Evolutionary conservation across 1,284 basidiomycete species (phyloP), one percentile per base, ranked within the genome.

Genomic region (Heliocybe sulcata): DNA sequence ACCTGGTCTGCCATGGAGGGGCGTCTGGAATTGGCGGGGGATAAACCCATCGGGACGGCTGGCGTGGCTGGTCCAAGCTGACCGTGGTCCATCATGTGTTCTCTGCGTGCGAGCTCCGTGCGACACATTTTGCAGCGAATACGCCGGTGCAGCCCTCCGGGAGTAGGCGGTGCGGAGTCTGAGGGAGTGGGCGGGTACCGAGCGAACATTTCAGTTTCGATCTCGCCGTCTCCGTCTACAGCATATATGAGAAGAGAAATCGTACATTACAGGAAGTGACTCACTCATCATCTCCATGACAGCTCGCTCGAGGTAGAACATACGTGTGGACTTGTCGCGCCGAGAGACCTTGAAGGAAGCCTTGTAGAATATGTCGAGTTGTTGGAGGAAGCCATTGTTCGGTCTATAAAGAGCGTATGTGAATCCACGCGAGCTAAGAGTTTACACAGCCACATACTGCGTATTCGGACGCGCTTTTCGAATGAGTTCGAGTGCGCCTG

Each of bases 51-150:
- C 14, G 74, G 58, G 16, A 63, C 62, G 8, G 63, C 77, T 2
- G 84, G 84, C 0, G 84, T 86, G 1, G 81, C 72, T 3, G 85
- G 81, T 0, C 83, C 84, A 8, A 88, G 72, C 60, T 89, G 85
- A 3, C 91, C 92, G 64, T 95, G 93, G 65, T 93, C 90, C 56
- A 94, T 80, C 87, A 96, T 93, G 67, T 95, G 90, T 65, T 95
- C 93, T 23, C 91, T 79, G 0, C 90, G 82, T 0, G 94, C 94
- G 12, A 96, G 77, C 63, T 94, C 92, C 88, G 60, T 26, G 33
- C 52, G 78, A 75, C 94, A 96, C 85, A 90, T 93, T 69, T 90
- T 94, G 72, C 94, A 97, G 59, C 94, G 76, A 59, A 97, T 91
- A 53, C 81, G 75, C 45, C 87, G 77, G 26, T 80, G 77, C n/a